Percentiles rank a stretch among this genome's conserved stretches.
phyloP scores from a whole-genome alignment of 805 yeast genomes.

The Blastobotrys americana region DNA sequence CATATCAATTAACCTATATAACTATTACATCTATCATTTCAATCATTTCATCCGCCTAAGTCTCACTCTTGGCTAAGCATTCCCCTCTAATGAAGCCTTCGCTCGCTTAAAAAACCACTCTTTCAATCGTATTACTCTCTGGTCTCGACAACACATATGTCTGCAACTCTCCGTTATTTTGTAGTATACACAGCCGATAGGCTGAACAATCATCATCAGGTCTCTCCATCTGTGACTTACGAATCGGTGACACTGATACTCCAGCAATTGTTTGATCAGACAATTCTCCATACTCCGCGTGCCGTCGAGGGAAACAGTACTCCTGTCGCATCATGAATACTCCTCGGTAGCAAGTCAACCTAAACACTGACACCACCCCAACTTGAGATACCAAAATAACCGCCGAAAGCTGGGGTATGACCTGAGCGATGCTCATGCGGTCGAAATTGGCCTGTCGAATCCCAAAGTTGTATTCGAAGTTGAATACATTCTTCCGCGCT shows the following conservation, averaged over 20 bases:
- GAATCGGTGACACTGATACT: not conserved
- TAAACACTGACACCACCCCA: slow-evolving; percentile 38
- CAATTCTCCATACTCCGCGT: not conserved
- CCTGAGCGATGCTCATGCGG: slow-evolving; percentile 27
- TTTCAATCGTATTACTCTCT: not conserved
- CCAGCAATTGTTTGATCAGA: not conserved
- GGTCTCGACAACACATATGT: not conserved
- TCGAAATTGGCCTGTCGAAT: slow-evolving; percentile 18
- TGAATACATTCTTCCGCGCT: slow-evolving; percentile 34
- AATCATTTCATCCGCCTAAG: not conserved
- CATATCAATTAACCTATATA: too few species aligned
- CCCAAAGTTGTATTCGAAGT: slow-evolving; percentile 23
- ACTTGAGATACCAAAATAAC: slow-evolving; percentile 38
- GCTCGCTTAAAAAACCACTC: not conserved
- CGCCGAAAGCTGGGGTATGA: slow-evolving; percentile 38
- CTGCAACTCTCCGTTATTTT: not conserved
- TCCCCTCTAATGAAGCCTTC: too few species aligned
- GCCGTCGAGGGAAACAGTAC: slow-evolving; percentile 15
- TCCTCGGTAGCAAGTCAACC: slow-evolving; percentile 39
- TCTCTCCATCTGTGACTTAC: not conserved
- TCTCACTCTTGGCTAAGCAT: not conserved
- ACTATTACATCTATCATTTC: too few species aligned
- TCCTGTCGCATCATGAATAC: slow-evolving; percentile 40
- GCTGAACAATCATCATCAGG: not conserved
- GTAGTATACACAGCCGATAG: not conserved